Evolutionary conservation across 306 rosid genomes (phyloP).

Genomic region (Cicer judaicum): DNA sequence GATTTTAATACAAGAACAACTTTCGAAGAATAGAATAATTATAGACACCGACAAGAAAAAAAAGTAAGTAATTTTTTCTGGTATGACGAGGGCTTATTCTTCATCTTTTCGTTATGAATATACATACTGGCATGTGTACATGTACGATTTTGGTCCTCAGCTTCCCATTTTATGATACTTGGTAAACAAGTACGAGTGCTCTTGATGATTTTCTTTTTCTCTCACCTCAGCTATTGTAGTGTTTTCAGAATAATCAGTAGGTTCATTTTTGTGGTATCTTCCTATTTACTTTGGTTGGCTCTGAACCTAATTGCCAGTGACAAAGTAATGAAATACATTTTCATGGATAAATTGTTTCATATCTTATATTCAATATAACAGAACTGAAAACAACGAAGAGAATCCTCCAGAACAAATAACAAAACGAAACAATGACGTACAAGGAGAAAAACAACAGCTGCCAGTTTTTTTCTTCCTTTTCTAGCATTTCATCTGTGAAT

Average conservation of each 20-base stretch:
- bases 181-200: slow-evolving; percentile 19
- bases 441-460: background rate
- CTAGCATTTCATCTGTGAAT: slow-evolving; percentile 4
- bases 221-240: background rate
- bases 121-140: slow-evolving; percentile 11
- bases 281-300: background rate
- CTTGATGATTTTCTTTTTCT: slow-evolving; percentile 2
- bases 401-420: background rate
- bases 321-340: background rate
- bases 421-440: background rate
- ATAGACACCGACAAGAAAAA: slow-evolving; percentile 86
- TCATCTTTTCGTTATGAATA: slow-evolving; percentile 18
- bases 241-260: slow-evolving; percentile 1
- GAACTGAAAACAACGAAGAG: background rate
- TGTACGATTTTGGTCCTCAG: background rate
- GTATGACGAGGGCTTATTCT: slow-evolving; percentile 28
- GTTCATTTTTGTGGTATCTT: slow-evolving; percentile 12
- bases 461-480: background rate
- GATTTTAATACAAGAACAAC: slow-evolving; percentile 89
- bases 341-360: background rate
- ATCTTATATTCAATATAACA: background rate
- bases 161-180: background rate
- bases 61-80: slow-evolving; percentile 64
- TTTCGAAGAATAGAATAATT: slow-evolving; percentile 91
- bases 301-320: background rate